Evolutionary conservation across 2,329 filamentous ascomycete genomes (phyloP), one percentile per base, ranked within the genome.

Genomic region (Arthrobotrys megalospora): DNA sequence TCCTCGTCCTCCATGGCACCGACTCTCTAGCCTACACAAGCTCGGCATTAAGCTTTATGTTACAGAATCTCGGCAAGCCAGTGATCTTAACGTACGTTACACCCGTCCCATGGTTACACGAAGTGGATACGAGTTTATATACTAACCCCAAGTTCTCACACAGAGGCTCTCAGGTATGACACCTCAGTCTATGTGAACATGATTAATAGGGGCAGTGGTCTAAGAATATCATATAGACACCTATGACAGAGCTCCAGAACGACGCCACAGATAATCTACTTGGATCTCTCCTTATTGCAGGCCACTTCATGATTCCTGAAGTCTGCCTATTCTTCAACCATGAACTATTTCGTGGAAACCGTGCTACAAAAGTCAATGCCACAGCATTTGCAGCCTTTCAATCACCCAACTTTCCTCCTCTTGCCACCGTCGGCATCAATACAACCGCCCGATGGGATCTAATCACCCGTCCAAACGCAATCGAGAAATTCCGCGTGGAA

Each of bases 271-370:
- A 96, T 85, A 97, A 97, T 82, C 88, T 97, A 11, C 88, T 97
- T 4, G 93, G 93, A 19, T 94, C 93, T 0, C 88, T 97, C 82
- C 93, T 97, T 82, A 91, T 97, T 70, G 94, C 94, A 2, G 93
- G 93, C 38, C 96, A 96, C 77, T 97, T 97, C 83, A 92, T 93
- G 86, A 93, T 97, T 73, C 94, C 94, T 0, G 94, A 97, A 84
- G 94, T 97, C 66, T 94, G 93, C 83, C 88, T 97, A 41, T 97
- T 96, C 86, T 97, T 97, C 87, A 93, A 96, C 85, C 92, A 96
- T 85, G 93, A 91, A 81, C 88, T 97, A 19, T 96, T 94, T 85
- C 90, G 94, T 28, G 94, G 94, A 14, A 97, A 97, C 85, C 88
- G 94, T 21, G 91, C 92, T 8, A 96, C 93, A 79, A 97, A 97